phyloP scores from a whole-genome alignment of 306 rosid species.

The Geum urbanum region DNA sequence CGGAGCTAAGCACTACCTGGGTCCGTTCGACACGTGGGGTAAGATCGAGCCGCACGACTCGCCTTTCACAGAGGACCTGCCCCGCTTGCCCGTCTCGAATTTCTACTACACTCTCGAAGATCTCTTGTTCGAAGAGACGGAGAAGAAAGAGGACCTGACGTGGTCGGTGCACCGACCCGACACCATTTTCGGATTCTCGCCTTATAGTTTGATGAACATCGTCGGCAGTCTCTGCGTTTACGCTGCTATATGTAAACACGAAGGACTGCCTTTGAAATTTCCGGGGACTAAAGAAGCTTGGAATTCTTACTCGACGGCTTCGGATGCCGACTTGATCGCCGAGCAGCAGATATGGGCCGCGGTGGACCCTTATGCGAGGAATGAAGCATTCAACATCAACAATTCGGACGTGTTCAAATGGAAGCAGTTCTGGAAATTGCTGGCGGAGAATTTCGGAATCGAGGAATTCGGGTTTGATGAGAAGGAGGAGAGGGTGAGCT shows the following conservation, averaged over 20 bases:
- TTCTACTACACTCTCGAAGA: conserved; percentile 60
- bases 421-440: conserved; percentile 63
- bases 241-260: conserved; percentile 71
- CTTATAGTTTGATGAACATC: conserved; percentile 60
- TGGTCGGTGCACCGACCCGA: conserved; percentile 64
- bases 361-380: conserved; percentile 60
- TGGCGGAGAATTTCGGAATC: conserved; percentile 64
- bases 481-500: conserved; percentile 12
- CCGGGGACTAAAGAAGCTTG: conserved; percentile 51
- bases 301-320: conserved; percentile 38
- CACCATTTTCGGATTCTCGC: conserved; percentile 58
- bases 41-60: conserved; percentile 42
- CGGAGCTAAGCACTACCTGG: conserved; percentile 55
- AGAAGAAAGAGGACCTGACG: conserved; percentile 43
- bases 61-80: conserved; percentile 67
- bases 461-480: conserved; percentile 61
- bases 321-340: conserved; percentile 70
- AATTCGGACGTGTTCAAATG: conserved; percentile 64
- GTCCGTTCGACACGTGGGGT: conserved; percentile 38
- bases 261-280: conserved; percentile 47
- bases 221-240: conserved; percentile 49
- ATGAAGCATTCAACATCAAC: conserved; percentile 57
- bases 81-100: conserved; percentile 48
- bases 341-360: conserved; percentile 83
- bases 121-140: conserved; percentile 42